phyloP scores from a whole-genome alignment of 768 basidiomycete species.

The Boletus fagicola region DNA sequence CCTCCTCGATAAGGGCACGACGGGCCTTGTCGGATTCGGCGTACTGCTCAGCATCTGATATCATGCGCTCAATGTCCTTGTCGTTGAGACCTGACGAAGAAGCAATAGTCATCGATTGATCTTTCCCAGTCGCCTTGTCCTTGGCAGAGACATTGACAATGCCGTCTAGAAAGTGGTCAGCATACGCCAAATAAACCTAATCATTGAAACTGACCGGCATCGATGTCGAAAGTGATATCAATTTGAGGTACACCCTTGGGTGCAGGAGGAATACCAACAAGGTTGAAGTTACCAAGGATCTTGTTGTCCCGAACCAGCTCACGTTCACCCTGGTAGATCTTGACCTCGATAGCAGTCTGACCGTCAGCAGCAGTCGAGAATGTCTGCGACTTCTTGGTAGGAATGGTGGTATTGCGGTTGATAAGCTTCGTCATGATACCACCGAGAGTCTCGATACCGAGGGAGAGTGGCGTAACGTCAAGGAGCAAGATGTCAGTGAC shows the following conservation, averaged over 20 bases:
- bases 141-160: conserved; percentile 97
- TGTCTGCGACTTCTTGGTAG: conserved; percentile 98
- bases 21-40: conserved; percentile 92
- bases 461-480: conserved; percentile 94
- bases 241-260: conserved; percentile 77
- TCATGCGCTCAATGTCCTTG: conserved; percentile 97
- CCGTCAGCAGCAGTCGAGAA: conserved; percentile 99
- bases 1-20: conserved; percentile 86
- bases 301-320: conserved; percentile 99
- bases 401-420: conserved; percentile 97
- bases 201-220: conserved; percentile 60
- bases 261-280: conserved; percentile 91
- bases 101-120: conserved; percentile 96
- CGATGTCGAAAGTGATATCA: conserved; percentile 93
- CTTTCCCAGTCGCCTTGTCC: conserved; percentile 88
- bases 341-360: conserved; percentile 99
- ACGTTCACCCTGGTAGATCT: conserved; percentile 99
- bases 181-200: background rate
- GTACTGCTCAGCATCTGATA: conserved; percentile 88
- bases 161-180: conserved; percentile 53
- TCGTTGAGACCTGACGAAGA: conserved; percentile 96
- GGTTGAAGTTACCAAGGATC: conserved; percentile 98
- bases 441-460: conserved; percentile 94
- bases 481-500: conserved; percentile 94
- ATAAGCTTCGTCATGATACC: conserved; percentile 99